Evolutionary conservation across 805 yeast genomes (phyloP).

Genomic region (Pichia occidentalis): DNA sequence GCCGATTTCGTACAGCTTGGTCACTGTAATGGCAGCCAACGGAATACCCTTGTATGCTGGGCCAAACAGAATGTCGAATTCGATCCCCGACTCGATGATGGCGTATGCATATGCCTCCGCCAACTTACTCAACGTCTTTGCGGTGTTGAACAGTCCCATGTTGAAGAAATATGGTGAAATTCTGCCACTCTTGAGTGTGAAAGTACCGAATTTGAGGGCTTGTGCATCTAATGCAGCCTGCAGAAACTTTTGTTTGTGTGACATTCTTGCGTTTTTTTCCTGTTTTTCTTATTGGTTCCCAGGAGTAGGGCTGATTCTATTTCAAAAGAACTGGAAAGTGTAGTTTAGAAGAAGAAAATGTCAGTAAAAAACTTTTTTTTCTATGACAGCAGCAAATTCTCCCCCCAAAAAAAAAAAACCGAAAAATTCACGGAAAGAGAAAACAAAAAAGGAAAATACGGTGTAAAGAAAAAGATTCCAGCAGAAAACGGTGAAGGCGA

Average conservation of each 20-base stretch:
- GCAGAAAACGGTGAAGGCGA: not conserved
- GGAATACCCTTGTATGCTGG: conserved; percentile 99
- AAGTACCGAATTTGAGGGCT: conserved; percentile 82
- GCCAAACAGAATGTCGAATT: conserved; percentile 89
- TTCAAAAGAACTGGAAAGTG: not conserved
- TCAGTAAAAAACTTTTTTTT: not conserved
- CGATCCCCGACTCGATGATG: conserved; percentile 70
- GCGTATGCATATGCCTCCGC: conserved; percentile 88
- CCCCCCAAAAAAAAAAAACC: no score
- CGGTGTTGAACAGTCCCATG: conserved; percentile 82
- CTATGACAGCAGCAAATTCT: no score
- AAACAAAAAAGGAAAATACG: not conserved
- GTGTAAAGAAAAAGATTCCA: no score
- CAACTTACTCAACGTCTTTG: conserved; percentile 66
- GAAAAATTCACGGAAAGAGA: no score
- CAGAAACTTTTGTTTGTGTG: conserved; percentile 44
- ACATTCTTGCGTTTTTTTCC: conserved; percentile 12
- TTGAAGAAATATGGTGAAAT: conserved; percentile 95
- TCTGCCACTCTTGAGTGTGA: conserved; percentile 89
- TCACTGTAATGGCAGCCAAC: conserved; percentile 85
- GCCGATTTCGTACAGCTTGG: conserved; percentile 85
- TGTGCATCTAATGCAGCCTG: conserved; percentile 75
- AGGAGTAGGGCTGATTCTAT: not conserved
- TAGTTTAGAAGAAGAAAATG: not conserved
- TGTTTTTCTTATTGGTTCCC: no score